phyloP scores from a whole-genome alignment of 2,329 filamentous ascomycete species.

The Capronia epimyces region DNA sequence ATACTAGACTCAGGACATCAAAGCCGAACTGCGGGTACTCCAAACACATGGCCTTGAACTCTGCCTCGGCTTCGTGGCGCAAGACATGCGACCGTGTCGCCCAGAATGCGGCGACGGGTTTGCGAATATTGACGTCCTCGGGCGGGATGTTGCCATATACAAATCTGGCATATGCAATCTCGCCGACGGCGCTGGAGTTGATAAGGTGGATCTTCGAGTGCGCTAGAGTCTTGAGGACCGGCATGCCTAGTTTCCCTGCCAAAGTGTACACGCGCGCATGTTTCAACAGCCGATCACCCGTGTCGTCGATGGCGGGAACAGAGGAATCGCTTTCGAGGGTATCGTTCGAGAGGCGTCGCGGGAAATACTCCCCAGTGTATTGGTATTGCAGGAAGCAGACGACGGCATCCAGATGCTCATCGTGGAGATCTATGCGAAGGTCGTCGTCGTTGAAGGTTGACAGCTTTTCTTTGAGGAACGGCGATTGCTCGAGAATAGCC shows the following conservation, averaged over 20 bases:
- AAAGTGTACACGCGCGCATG: constrained; percentile 88
- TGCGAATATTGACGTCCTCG: constrained; percentile 68
- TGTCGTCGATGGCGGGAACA: constrained; percentile 63
- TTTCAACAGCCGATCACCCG: constrained; percentile 76
- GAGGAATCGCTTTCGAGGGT: constrained; percentile 64
- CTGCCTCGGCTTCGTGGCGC: constrained; percentile 75
- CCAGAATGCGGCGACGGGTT: constrained; percentile 86
- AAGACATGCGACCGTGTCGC: constrained; percentile 72
- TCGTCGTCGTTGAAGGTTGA: constrained; percentile 11
- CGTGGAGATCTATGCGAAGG: constrained; percentile 54
- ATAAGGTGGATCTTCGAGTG: constrained; percentile 90
- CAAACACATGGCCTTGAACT: constrained; percentile 79
- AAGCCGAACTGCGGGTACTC: constrained; percentile 90
- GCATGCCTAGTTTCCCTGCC: constrained; percentile 68
- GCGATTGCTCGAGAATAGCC: constrained; percentile 66
- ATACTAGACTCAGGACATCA: constrained; percentile 67
- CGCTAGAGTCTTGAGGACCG: constrained; percentile 66
- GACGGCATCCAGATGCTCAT: constrained; percentile 66
- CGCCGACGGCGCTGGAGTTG: constrained; percentile 77
- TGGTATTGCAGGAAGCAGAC: constrained; percentile 77
- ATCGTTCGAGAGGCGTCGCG: constrained; percentile 54
- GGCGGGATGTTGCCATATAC: constrained; percentile 71
- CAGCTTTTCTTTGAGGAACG: constrained; percentile 53
- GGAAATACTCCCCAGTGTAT: constrained; percentile 84
- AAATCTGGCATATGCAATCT: constrained; percentile 87